Percentiles rank a stretch among this genome's conserved stretches.
Evolutionary conservation across 2,329 filamentous ascomycete genomes (phyloP).

Genomic region (Aspergillus intermedius): DNA sequence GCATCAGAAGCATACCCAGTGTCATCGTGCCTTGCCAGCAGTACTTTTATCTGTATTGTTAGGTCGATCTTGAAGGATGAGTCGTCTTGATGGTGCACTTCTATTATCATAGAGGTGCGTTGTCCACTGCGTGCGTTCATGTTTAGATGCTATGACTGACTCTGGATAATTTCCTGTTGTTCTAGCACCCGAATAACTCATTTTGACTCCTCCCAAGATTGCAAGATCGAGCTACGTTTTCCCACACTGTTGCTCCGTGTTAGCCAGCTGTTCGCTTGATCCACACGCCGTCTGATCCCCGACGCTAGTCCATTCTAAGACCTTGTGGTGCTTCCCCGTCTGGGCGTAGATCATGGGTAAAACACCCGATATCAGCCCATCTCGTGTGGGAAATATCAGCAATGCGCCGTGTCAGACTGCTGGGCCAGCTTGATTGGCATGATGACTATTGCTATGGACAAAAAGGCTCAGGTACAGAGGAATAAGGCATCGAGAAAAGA

Average conservation of each 20-base stretch:
- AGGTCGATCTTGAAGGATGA: not conserved
- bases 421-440: not conserved
- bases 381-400: not conserved
- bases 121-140: too few relatives aligned
- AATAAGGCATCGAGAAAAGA: too few relatives aligned
- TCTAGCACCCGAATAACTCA: too few relatives aligned
- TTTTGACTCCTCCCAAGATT: too few relatives aligned
- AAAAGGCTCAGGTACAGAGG: too few relatives aligned
- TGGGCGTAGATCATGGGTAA: not conserved
- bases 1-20: too few relatives aligned
- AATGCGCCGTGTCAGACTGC: not conserved
- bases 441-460: not conserved
- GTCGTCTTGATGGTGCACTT: not conserved
- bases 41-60: not conserved
- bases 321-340: not conserved
- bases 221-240: not conserved
- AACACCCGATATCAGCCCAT: not conserved
- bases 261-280: not conserved
- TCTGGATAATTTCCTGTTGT: too few relatives aligned
- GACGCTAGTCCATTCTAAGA: not conserved
- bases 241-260: not conserved
- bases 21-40: not conserved
- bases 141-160: too few relatives aligned
- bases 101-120: not conserved
- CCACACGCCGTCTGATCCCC: not conserved